Evolutionary conservation across 768 basidiomycete genomes (phyloP).

Genomic region (Collybiopsis luxurians): DNA sequence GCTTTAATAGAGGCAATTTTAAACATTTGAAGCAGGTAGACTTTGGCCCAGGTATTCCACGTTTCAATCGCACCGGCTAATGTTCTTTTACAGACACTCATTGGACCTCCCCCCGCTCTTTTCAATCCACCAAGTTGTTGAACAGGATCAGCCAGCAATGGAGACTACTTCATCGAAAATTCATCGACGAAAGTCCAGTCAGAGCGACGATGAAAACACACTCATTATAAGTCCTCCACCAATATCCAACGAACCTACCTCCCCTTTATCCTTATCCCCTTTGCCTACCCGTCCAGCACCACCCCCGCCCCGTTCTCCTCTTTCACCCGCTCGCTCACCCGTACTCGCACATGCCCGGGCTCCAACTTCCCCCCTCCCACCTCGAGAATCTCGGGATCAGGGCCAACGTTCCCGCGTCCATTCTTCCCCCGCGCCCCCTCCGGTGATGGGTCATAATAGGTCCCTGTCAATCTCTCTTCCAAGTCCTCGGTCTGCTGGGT

Average conservation of each 20-base stretch:
- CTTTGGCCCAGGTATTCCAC: too few species aligned
- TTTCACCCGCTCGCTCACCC: too few species aligned
- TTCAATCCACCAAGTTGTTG: background rate
- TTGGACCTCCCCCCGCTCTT: background rate
- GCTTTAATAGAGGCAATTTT: too few species aligned
- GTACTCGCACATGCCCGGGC: background rate
- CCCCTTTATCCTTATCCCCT: background rate
- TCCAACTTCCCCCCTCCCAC: background rate
- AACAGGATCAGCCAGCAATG: background rate
- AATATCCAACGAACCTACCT: background rate
- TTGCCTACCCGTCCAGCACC: background rate
- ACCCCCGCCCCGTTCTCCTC: background rate
- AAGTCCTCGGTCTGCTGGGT: background rate
- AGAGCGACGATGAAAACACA: constrained; percentile 7
- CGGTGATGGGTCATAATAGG: background rate
- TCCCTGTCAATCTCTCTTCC: constrained; percentile 7
- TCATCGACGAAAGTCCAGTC: constrained; percentile 8
- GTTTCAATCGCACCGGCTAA: too few species aligned
- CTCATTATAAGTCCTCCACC: background rate
- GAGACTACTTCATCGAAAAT: background rate
- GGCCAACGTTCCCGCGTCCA: constrained; percentile 16
- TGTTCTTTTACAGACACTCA: too few species aligned
- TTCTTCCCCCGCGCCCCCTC: constrained; percentile 17
- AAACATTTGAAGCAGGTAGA: too few species aligned
- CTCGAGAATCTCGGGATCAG: background rate